These are phyloP conservation scores for Acanthamoeba divionensis DNA, from an alignment of 208 protist species.

Conservation along the genomic window DNA sequence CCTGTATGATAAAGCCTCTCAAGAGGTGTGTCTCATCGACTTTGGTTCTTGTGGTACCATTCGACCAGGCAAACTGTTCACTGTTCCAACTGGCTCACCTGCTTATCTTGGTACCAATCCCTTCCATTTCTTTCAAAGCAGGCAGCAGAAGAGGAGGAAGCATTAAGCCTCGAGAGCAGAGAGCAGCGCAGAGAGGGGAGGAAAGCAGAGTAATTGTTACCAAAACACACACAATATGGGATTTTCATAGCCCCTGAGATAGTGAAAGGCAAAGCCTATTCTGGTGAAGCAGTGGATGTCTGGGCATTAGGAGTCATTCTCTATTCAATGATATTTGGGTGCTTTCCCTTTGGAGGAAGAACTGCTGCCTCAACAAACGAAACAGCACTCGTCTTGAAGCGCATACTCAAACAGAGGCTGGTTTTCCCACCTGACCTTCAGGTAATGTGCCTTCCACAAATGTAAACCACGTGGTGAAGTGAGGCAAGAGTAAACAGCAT, in stretches of 20 bases:
- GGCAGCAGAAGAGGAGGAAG: neutral
- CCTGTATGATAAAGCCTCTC: neutral
- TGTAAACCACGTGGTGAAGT: neutral
- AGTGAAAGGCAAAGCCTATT: constrained; percentile 24
- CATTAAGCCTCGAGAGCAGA: no score
- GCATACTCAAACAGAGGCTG: neutral
- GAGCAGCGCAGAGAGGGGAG: no score
- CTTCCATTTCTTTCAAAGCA: neutral
- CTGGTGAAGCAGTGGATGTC: constrained; percentile 6
- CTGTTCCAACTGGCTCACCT: neutral
- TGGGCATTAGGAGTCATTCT: constrained; percentile 34
- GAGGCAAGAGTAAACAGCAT: neutral
- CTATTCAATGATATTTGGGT: neutral
- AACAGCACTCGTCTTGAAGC: neutral
- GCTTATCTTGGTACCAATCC: neutral
- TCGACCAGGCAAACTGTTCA: constrained; percentile 25
- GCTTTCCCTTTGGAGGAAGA: neutral
- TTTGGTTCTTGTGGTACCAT: constrained; percentile 6
- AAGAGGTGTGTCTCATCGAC: constrained; percentile 25
- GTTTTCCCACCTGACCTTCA: no score
- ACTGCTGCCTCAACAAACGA: neutral
- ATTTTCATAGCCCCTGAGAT: neutral
- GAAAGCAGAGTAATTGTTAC: no score
- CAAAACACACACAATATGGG: neutral
- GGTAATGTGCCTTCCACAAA: no score